Conservation (phyloP, 495 filamentous ascomycete genomes). For the Hypoxylon crocopeplum region DNA sequence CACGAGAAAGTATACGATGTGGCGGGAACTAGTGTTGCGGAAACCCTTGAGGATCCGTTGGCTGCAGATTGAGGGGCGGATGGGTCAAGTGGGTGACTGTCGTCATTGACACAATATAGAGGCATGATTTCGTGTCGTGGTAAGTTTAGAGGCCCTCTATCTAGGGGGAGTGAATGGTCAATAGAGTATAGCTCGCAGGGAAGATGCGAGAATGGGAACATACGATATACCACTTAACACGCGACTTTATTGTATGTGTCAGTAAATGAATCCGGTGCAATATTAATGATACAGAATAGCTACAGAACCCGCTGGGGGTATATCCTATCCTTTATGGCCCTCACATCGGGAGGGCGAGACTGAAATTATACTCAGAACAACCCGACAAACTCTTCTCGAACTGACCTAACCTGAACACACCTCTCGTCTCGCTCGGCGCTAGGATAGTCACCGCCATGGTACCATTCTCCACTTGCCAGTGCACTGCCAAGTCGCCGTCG, state of each 20-base stretch:
- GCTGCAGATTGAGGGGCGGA: conserved; percentile 38
- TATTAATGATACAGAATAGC: no score
- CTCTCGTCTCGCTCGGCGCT: no score
- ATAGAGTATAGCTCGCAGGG: not conserved
- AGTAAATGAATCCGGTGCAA: not conserved
- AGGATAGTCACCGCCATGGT: no score
- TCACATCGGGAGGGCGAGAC: no score
- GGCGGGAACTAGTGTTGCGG: not conserved
- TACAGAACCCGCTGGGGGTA: no score
- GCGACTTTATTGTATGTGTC: not conserved
- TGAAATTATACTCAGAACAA: no score
- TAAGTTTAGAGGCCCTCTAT: not conserved
- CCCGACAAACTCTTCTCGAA: no score
- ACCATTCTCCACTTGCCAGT: no score
- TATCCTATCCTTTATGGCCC: no score
- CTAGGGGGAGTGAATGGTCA: not conserved
- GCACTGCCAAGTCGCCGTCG: no score
- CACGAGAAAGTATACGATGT: not conserved
- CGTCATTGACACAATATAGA: conserved; percentile 12
- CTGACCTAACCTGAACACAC: no score
- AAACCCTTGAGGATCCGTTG: not conserved
- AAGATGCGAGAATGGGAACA: not conserved
- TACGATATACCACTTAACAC: not conserved
- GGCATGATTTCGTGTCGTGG: no score
- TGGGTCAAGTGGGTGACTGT: conserved; percentile 39